Conservation (phyloP, 345 rosid genomes). For the Hevea brasiliensis region DNA sequence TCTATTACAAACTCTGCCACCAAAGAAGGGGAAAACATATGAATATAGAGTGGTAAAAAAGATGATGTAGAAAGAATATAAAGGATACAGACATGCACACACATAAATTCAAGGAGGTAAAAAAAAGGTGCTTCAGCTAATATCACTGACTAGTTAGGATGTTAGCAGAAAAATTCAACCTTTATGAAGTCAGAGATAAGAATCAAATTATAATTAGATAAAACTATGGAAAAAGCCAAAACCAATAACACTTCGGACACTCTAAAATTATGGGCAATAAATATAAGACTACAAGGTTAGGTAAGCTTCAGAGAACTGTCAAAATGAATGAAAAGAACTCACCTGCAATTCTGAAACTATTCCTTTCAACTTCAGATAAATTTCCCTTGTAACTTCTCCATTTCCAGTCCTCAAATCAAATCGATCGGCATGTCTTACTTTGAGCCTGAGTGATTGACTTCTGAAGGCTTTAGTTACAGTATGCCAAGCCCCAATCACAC, state of each 20-base stretch:
- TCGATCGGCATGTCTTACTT: conserved; percentile 57
- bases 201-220: neutral
- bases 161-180: neutral
- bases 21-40: too few relatives aligned
- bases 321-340: conserved; percentile 8
- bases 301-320: neutral
- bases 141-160: neutral
- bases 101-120: too few relatives aligned
- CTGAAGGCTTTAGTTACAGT: conserved; percentile 36
- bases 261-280: neutral
- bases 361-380: conserved; percentile 49
- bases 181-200: neutral
- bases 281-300: neutral
- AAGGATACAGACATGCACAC: too few relatives aligned
- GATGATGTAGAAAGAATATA: too few relatives aligned
- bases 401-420: conserved; percentile 42
- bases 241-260: neutral
- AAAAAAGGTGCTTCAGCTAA: too few relatives aligned
- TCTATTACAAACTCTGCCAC: too few relatives aligned
- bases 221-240: neutral
- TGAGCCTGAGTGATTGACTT: conserved; percentile 44
- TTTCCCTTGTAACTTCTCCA: conserved; percentile 44
- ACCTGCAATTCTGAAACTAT: conserved; percentile 38
- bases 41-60: too few relatives aligned
- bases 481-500: conserved; percentile 49